phyloP scores from a whole-genome alignment of 2,329 filamentous ascomycete species.

The Verticillium isaacii region DNA sequence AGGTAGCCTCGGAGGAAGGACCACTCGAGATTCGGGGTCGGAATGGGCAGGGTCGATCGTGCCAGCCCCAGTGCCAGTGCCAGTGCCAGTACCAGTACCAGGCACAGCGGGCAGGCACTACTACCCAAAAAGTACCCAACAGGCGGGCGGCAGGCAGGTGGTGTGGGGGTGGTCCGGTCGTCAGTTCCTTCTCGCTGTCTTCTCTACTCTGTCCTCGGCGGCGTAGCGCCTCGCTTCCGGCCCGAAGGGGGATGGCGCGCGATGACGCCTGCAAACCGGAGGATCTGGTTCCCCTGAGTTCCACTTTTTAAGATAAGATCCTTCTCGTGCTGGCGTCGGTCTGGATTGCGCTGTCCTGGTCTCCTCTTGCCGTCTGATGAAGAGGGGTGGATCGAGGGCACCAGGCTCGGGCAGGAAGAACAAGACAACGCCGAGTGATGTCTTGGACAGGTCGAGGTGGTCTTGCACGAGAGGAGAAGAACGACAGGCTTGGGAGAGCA shows the following conservation, averaged over 20 bases:
- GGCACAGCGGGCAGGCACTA: neutral
- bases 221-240: neutral
- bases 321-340: neutral
- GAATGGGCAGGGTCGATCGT: neutral
- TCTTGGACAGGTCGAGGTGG: neutral
- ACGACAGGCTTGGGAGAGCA: neutral
- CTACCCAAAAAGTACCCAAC: neutral
- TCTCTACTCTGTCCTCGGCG: neutral
- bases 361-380: too few relatives aligned
- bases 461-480: too few relatives aligned
- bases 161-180: neutral
- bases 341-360: too few relatives aligned
- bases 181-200: neutral
- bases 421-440: too few relatives aligned
- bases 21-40: neutral
- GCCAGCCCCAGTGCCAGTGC: too few relatives aligned
- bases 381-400: too few relatives aligned
- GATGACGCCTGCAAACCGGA: constrained; percentile 7
- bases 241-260: neutral
- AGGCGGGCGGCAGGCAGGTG: too few relatives aligned
- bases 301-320: constrained; percentile 14
- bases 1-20: neutral
- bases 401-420: too few relatives aligned
- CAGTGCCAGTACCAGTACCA: neutral
- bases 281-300: constrained; percentile 7